Evolutionary conservation across 768 basidiomycete genomes (phyloP).

Genomic region (Mycena venus): DNA sequence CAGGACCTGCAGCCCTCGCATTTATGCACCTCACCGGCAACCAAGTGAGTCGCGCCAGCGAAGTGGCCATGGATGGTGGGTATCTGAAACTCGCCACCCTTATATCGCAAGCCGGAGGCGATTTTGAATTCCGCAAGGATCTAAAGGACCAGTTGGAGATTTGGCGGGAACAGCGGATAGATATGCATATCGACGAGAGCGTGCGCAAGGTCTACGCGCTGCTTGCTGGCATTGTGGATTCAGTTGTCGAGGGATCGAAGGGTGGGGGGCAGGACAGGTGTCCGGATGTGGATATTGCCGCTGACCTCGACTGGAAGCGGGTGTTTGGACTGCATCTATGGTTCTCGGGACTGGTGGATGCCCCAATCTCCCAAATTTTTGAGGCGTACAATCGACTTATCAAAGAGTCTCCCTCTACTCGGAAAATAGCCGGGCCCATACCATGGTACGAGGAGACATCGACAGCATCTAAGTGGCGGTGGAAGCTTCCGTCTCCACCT

Average conservation of each 20-base stretch:
- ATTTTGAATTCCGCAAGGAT: slow-evolving; percentile 79
- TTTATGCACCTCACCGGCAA: slow-evolving; percentile 90
- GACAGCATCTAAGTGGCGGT: slow-evolving; percentile 40
- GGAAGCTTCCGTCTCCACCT: slow-evolving; percentile 59
- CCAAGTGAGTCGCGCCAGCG: slow-evolving; percentile 87
- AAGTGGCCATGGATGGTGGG: slow-evolving; percentile 78
- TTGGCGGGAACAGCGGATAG: slow-evolving; percentile 86
- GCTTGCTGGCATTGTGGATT: slow-evolving; percentile 78
- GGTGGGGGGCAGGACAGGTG: slow-evolving; percentile 65
- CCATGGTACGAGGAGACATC: slow-evolving; percentile 68
- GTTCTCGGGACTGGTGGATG: slow-evolving; percentile 83
- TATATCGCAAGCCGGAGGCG: slow-evolving; percentile 88
- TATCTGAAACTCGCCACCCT: slow-evolving; percentile 91
- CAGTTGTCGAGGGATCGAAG: slow-evolving; percentile 66
- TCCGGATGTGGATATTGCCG: slow-evolving; percentile 71
- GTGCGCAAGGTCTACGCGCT: slow-evolving; percentile 88
- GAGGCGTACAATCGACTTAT: slow-evolving; percentile 65
- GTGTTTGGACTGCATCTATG: slow-evolving; percentile 92
- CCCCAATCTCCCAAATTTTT: slow-evolving; percentile 79
- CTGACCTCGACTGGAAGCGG: slow-evolving; percentile 94
- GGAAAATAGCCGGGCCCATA: slow-evolving; percentile 63
- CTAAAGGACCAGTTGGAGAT: slow-evolving; percentile 80
- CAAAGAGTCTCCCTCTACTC: slow-evolving; percentile 48
- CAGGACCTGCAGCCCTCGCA: slow-evolving; percentile 63
- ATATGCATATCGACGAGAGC: slow-evolving; percentile 73